Evolutionary conservation across 1,284 basidiomycete genomes (phyloP).

Genomic region (Peniophora sp.): DNA sequence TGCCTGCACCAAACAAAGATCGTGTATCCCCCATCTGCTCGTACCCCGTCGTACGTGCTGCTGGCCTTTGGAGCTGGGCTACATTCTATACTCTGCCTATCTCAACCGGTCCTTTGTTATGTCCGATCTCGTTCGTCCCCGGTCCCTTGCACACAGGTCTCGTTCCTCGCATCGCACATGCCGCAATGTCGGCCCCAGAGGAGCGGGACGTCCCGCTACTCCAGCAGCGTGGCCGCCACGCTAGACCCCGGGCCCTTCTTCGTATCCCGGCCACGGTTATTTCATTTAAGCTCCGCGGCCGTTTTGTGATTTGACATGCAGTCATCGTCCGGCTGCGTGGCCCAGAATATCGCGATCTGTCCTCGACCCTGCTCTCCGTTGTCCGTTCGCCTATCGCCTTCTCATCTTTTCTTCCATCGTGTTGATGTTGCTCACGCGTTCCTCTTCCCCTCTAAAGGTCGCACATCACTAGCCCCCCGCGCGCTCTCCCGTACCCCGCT

Average conservation of each 20-base stretch:
- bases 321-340: background rate
- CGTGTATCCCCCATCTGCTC: no score
- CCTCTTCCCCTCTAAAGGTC: constrained; percentile 3
- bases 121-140: no score
- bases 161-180: no score
- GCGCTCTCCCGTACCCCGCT: constrained; percentile 12
- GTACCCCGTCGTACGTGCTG: no score
- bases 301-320: background rate
- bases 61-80: no score
- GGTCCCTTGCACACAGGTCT: no score
- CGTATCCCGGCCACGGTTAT: background rate
- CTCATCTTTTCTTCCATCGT: background rate
- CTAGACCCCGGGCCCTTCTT: background rate
- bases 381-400: background rate
- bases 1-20: no score
- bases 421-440: background rate
- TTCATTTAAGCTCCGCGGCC: background rate
- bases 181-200: no score
- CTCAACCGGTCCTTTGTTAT: no score
- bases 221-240: background rate
- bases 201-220: no score
- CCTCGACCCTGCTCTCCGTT: background rate
- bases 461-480: constrained; percentile 7
- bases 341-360: background rate
- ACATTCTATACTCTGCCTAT: no score